Evolutionary conservation across 2,329 filamentous ascomycete species (phyloP).

Genomic region (Curvularia sp.): DNA sequence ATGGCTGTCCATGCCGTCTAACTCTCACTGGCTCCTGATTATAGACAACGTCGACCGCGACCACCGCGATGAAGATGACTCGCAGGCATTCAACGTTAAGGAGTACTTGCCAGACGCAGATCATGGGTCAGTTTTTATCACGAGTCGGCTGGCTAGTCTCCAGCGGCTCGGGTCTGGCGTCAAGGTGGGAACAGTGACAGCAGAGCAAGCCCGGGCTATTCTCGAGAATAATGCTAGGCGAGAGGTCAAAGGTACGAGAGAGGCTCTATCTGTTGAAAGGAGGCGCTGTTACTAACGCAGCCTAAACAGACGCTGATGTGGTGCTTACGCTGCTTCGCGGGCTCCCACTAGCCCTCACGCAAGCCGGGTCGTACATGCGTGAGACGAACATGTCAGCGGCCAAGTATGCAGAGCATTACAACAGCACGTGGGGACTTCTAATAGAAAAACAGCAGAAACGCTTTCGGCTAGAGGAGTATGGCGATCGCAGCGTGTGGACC

Average conservation of each 20-base stretch:
- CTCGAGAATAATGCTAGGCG: slow-evolving; percentile 25
- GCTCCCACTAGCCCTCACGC: too few species aligned
- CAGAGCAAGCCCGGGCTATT: slow-evolving; percentile 20
- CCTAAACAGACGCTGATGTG: too few species aligned
- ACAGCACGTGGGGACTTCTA: too few species aligned
- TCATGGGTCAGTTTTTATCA: slow-evolving; percentile 29
- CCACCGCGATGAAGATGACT: slow-evolving; percentile 16
- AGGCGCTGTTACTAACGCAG: too few species aligned
- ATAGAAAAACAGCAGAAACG: too few species aligned
- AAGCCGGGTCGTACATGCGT: too few species aligned
- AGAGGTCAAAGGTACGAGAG: slow-evolving; percentile 21
- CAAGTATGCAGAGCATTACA: too few species aligned
- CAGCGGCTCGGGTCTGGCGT: slow-evolving; percentile 32
- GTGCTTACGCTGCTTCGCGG: too few species aligned
- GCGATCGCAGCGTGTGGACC: too few species aligned
- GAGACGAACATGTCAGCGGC: too few species aligned
- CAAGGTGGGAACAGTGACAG: slow-evolving; percentile 31
- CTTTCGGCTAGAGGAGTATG: too few species aligned
- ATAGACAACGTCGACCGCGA: slow-evolving; percentile 33
- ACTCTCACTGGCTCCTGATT: slow-evolving; percentile 25
- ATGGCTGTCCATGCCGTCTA: slow-evolving; percentile 26
- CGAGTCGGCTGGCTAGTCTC: slow-evolving; percentile 18
- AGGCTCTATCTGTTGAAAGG: background rate
- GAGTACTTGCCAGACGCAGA: slow-evolving; percentile 25
- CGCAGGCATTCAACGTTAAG: slow-evolving; percentile 26